A percentile compares a stretch with the other conserved stretches of the same genome.
These are phyloP conservation scores for Streptanthus diversifolius DNA, from an alignment of 345 rosid genomes.

Conservation along the genomic window DNA sequence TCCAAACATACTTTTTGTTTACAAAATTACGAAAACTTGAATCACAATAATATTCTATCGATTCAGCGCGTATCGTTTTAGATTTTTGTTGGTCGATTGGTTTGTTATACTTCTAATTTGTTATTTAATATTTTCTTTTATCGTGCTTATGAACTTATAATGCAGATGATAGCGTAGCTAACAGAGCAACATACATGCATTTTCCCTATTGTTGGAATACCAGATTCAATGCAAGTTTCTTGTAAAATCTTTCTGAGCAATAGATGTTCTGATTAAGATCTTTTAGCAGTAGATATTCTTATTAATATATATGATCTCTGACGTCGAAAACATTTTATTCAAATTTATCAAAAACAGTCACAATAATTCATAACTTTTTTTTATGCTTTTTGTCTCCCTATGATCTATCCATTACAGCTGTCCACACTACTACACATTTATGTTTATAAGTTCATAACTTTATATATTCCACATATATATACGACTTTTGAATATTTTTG, in stretches of 20 bases:
- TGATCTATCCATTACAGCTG: not conserved
- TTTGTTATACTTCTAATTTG: not conserved
- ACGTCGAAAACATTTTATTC: not conserved
- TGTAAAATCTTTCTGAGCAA: conserved; percentile 3
- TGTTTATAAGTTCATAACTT: not conserved
- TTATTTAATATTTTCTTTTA: not conserved
- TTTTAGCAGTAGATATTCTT: conserved; percentile 11
- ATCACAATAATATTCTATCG: not conserved
- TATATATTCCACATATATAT: no score
- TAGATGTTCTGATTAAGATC: conserved; percentile 8
- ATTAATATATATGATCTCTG: not conserved
- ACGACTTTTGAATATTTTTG: not conserved
- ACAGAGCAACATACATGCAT: conserved; percentile 17
- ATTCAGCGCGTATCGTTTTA: not conserved
- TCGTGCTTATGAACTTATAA: not conserved
- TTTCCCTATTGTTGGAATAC: conserved; percentile 1
- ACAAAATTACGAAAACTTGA: not conserved
- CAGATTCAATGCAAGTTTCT: conserved; percentile 24
- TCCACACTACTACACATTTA: not conserved
- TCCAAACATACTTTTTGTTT: not conserved
- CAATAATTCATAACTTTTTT: not conserved
- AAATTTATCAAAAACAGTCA: not conserved
- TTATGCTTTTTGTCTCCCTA: not conserved
- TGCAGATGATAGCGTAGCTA: conserved; percentile 11
- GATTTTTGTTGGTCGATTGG: not conserved